Percentiles rank a stretch among this genome's conserved stretches.
Conservation (phyloP, 2,329 filamentous ascomycete genomes). For the Monosporascus ibericus region DNA sequence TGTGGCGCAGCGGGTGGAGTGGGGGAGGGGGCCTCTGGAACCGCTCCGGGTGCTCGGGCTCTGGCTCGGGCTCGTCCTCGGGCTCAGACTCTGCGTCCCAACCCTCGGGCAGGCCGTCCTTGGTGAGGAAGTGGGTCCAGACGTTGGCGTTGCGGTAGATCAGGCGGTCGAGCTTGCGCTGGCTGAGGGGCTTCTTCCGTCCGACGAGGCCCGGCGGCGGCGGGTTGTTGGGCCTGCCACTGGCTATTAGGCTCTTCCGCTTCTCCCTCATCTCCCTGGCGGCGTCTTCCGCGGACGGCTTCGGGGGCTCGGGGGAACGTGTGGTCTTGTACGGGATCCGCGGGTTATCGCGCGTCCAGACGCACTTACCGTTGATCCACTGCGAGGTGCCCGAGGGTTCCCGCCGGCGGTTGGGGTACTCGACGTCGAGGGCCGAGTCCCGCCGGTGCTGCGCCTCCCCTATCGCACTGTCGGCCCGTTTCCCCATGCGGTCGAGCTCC, state of each 20-base stretch:
- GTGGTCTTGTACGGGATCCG: background rate
- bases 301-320: too few species aligned
- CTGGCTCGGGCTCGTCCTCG: background rate
- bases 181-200: too few species aligned
- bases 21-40: background rate
- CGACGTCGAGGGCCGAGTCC: background rate
- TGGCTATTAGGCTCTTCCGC: background rate
- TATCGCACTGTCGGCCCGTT: background rate
- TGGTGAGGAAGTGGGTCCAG: too few species aligned
- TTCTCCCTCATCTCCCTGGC: conserved; percentile 2
- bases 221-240: too few species aligned
- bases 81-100: background rate
- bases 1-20: background rate
- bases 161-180: too few species aligned
- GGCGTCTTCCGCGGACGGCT: background rate
- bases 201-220: too few species aligned
- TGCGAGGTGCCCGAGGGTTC: background rate
- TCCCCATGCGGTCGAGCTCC: background rate
- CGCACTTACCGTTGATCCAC: conserved; percentile 11
- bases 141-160: too few species aligned
- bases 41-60: background rate
- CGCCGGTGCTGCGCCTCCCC: background rate
- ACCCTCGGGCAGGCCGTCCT: too few species aligned
- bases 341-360: conserved; percentile 1
- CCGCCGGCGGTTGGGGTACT: background rate